A percentile compares a stretch with the other conserved stretches of the same genome.
Evolutionary conservation across 306 rosid species (phyloP).

Genomic region (Citrullus amarus): DNA sequence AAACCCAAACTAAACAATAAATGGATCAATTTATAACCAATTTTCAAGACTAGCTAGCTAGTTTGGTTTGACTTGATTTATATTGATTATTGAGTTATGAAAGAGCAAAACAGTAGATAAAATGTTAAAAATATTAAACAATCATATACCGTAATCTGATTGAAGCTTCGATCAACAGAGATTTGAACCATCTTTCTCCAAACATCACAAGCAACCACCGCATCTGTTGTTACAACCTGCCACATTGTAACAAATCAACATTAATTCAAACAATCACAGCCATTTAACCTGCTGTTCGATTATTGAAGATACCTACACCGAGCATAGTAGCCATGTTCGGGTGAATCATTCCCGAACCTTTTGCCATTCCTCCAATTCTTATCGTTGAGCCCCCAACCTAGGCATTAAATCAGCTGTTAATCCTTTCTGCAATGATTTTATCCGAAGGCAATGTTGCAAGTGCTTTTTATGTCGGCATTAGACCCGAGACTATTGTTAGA

Average conservation of each 20-base stretch:
- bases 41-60: background rate
- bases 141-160: conserved; percentile 77
- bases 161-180: conserved; percentile 85
- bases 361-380: conserved; percentile 90
- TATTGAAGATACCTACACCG: conserved; percentile 44
- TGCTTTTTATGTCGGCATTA: background rate
- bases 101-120: background rate
- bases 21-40: too few species aligned
- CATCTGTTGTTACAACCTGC: conserved; percentile 92
- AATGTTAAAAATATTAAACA: background rate
- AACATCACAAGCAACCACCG: conserved; percentile 51
- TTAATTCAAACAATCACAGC: background rate
- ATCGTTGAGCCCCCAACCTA: conserved; percentile 68
- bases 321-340: conserved; percentile 99
- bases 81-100: background rate
- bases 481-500: background rate
- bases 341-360: conserved; percentile 99
- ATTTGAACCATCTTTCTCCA: conserved; percentile 88
- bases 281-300: background rate
- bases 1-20: too few species aligned
- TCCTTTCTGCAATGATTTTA: background rate
- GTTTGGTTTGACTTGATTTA: background rate
- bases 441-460: background rate
- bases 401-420: conserved; percentile 12
- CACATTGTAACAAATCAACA: background rate